These are phyloP conservation scores for Pyricularia grisea DNA, from an alignment of 2,329 filamentous ascomycete genomes.

Conservation along the genomic window DNA sequence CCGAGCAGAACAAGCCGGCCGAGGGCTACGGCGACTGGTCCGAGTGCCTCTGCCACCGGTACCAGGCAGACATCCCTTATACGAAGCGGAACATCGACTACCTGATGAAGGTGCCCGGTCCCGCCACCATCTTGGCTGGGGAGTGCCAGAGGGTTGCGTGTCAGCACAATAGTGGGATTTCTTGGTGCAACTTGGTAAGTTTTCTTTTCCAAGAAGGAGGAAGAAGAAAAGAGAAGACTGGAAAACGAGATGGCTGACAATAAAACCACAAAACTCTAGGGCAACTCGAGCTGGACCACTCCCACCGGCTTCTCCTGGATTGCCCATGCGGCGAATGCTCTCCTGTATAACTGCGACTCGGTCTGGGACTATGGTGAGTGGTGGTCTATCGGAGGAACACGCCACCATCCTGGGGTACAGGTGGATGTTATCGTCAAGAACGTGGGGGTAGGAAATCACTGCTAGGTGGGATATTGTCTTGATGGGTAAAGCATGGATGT, in stretches of 20 bases:
- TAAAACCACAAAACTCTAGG: neutral
- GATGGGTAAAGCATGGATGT: too few species aligned
- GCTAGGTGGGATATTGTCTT: neutral
- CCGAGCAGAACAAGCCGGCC: neutral
- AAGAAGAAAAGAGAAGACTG: neutral
- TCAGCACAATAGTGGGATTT: neutral
- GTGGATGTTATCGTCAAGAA: neutral
- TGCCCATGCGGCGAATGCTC: neutral
- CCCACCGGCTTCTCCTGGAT: neutral
- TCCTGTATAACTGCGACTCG: neutral
- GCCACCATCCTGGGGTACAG: neutral
- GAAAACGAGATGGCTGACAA: neutral
- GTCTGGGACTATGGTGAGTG: neutral
- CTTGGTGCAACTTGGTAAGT: neutral
- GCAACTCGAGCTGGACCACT: neutral
- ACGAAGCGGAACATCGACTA: neutral
- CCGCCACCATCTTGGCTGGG: neutral
- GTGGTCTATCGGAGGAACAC: neutral
- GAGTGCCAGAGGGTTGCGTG: neutral
- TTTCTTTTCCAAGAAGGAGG: neutral
- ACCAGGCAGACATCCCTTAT: neutral
- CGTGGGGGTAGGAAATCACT: neutral
- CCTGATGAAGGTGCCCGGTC: neutral
- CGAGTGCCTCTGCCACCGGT: neutral
- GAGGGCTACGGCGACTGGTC: neutral